Base-by-base conservation (phyloP, 2,329 filamentous ascomycete genomes). In the Colletotrichum godetiae region DNA sequence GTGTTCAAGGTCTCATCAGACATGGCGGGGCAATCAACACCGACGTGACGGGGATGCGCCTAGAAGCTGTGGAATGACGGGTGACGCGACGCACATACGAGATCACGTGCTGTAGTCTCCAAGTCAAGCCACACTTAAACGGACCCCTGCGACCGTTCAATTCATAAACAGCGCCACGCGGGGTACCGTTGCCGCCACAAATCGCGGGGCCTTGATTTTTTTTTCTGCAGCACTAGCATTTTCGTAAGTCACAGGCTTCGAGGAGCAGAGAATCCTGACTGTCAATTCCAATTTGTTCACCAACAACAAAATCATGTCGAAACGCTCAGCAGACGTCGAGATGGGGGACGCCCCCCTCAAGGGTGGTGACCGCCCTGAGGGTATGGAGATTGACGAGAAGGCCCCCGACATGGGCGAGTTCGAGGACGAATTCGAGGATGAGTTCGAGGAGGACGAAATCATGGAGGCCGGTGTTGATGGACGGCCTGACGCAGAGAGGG, bases 401-500 rank as follows among this genome's bases (percentile, higher is more conserved):
- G 91, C 91, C 31, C 57, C 72, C 22, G 68, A 42, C 55, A 92
- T 92, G 87, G 91, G 91, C 80, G 94, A 98, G 77, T 98, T 97
- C 76, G 97, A 98, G 80, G 97, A 98, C 84, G 96, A 98, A 80
- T 98, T 96, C 77, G 94, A 96, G 83, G 94, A 96, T 79, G 94
- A 96, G 80, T 96, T 93, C 77, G 95, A 98, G 87, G 89, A 91
- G 75, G 95, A 98, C 82, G 95, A 98, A 83, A 94, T 98, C 65
- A 85, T 98, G 73, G 96, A 98, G 85, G 96, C 97, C 5, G 96
- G 96, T 74, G 95, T 98, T 13, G 96, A 98, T 81, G 96, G 96
- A 22, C 87, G 95, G 76, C 96, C 96, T 35, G 96, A 98, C 82
- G 94, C 93, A 8, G 96, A 98, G 88, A 88, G 95, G 55, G 96